Conservation (phyloP, 768 basidiomycete genomes). For the Leccinellum luteum region DNA sequence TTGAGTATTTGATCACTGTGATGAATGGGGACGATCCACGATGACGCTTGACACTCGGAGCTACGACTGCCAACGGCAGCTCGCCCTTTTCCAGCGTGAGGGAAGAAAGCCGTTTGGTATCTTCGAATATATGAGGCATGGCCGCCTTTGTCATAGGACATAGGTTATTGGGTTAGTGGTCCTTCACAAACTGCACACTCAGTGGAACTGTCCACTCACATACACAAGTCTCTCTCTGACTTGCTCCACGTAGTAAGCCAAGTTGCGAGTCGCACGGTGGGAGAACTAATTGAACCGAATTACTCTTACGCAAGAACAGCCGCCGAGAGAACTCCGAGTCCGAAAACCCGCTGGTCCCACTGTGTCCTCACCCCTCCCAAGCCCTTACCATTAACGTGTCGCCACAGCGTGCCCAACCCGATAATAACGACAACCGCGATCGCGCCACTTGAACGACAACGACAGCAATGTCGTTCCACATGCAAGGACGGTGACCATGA, state of each 20-base stretch:
- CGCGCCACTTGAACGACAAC: too few species aligned
- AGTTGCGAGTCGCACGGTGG: background rate
- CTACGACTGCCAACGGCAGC: conserved; percentile 12
- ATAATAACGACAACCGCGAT: too few species aligned
- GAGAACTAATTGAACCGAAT: background rate
- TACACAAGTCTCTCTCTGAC: background rate
- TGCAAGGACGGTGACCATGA: too few species aligned
- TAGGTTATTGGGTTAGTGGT: background rate
- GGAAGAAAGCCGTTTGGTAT: conserved; percentile 10
- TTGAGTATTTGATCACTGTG: conserved; percentile 15
- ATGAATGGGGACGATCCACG: conserved; percentile 1
- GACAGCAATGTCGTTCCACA: too few species aligned
- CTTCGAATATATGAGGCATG: conserved; percentile 4
- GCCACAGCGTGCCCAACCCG: too few species aligned
- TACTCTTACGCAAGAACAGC: background rate
- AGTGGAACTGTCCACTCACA: background rate
- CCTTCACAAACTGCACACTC: background rate
- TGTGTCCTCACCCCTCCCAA: too few species aligned
- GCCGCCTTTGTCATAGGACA: background rate
- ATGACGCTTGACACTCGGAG: background rate
- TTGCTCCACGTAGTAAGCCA: background rate
- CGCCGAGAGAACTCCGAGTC: too few species aligned
- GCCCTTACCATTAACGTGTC: too few species aligned
- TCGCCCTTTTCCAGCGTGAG: conserved; percentile 20
- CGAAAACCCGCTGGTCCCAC: too few species aligned